A percentile compares a stretch with the other conserved stretches of the same genome.
These are phyloP conservation scores for Entomortierella beljakovae DNA, from an alignment of 192 early-diverging fungal genomes.

Conservation along the genomic window DNA sequence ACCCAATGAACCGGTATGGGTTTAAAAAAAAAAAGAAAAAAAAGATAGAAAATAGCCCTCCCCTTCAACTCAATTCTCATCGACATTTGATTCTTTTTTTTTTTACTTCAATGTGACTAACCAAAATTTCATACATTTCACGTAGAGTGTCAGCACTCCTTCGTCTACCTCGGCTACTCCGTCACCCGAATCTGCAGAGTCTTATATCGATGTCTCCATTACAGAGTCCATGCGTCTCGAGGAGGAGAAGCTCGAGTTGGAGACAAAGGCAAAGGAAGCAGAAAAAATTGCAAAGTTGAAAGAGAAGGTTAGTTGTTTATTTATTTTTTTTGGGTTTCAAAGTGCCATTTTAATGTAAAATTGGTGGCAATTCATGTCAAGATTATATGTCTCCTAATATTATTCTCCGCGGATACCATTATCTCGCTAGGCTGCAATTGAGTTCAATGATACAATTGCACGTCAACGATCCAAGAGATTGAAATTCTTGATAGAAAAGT, in stretches of 20 bases:
- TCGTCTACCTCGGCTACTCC: conserved; percentile 15
- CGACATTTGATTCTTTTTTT: background rate
- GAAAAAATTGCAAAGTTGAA: conserved; percentile 61
- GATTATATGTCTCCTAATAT: background rate
- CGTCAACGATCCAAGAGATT: conserved; percentile 78
- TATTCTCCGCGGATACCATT: background rate
- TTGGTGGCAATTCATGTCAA: conserved; percentile 33
- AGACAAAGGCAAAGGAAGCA: conserved; percentile 57
- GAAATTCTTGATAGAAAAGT: conserved; percentile 84
- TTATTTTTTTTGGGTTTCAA: background rate
- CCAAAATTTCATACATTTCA: background rate
- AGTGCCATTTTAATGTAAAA: conserved; percentile 10
- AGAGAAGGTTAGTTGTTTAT: conserved; percentile 46
- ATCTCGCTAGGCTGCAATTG: conserved; percentile 64
- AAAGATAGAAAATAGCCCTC: background rate
- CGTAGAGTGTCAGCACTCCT: conserved; percentile 34
- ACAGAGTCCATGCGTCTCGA: conserved; percentile 58
- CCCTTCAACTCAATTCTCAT: background rate
- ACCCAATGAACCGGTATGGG: conserved; percentile 12
- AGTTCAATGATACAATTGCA: conserved; percentile 69
- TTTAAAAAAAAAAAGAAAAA: background rate
- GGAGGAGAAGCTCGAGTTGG: conserved; percentile 54
- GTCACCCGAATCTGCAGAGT: conserved; percentile 16
- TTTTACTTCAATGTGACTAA: background rate
- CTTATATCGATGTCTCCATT: conserved; percentile 19